Evolutionary conservation across 805 yeast genomes (phyloP).

Genomic region (Spathaspora gorwiae): DNA sequence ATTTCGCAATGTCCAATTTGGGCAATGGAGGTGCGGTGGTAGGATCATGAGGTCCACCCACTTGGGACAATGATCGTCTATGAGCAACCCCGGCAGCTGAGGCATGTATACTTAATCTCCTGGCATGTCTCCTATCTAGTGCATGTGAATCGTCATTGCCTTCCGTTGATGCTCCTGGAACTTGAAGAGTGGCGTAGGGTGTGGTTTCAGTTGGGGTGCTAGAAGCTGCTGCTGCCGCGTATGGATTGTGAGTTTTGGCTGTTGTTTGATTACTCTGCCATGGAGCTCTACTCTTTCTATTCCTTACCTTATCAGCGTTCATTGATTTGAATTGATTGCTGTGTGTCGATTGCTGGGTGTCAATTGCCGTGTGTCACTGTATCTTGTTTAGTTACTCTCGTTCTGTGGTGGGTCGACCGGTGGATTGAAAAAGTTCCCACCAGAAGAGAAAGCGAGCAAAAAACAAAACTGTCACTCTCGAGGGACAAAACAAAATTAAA

Average conservation of each 20-base stretch:
- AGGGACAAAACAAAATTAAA: too few species aligned
- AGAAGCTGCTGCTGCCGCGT: conserved; percentile 8
- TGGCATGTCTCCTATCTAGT: conserved; percentile 14
- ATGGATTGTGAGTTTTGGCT: conserved; percentile 7
- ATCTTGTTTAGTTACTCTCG: background rate
- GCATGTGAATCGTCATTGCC: conserved; percentile 1
- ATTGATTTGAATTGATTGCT: conserved; percentile 11
- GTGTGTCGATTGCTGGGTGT: background rate
- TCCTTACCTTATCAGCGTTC: conserved; percentile 28
- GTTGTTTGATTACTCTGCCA: conserved; percentile 24
- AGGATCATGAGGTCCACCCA: too few species aligned
- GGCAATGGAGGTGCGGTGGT: conserved; percentile 31
- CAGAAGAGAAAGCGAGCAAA: too few species aligned
- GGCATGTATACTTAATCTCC: conserved; percentile 35
- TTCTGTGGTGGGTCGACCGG: background rate
- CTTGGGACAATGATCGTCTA: conserved; percentile 15
- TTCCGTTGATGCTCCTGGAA: background rate
- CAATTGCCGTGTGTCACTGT: too few species aligned
- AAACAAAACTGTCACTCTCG: too few species aligned
- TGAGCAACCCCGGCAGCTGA: conserved; percentile 33
- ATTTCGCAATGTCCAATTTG: conserved; percentile 9
- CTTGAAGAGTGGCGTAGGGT: background rate
- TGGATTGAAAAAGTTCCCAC: too few species aligned
- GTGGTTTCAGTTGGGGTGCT: background rate
- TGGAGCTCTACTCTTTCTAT: conserved; percentile 41